Evolutionary conservation across 2,329 filamentous ascomycete genomes (phyloP).

Genomic region (Botryotinia globosa): DNA sequence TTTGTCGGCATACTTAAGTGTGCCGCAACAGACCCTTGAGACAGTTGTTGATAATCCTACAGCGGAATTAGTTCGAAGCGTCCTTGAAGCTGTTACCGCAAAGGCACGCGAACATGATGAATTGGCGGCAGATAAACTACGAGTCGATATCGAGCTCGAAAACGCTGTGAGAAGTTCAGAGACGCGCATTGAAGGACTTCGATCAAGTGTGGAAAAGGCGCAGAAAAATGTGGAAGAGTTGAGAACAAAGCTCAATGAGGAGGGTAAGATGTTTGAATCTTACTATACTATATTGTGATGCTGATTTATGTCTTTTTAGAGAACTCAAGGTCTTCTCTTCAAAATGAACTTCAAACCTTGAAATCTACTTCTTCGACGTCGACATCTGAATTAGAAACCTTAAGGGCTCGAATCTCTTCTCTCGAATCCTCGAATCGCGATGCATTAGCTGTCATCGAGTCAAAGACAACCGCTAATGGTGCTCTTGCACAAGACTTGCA

Average conservation of each 20-base stretch:
- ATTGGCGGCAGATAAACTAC: constrained; percentile 82
- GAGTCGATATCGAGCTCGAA: constrained; percentile 88
- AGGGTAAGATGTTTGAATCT: constrained; percentile 56
- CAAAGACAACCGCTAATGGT: constrained; percentile 84
- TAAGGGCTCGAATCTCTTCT: constrained; percentile 79
- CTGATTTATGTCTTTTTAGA: constrained; percentile 52
- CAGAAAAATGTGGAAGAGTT: constrained; percentile 80
- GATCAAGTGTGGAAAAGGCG: constrained; percentile 76
- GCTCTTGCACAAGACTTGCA: constrained; percentile 82
- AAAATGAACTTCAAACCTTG: constrained; percentile 76
- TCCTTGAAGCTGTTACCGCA: constrained; percentile 70
- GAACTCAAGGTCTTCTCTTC: constrained; percentile 68
- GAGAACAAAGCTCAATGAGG: constrained; percentile 74
- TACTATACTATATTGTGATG: constrained; percentile 11
- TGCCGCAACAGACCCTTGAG: constrained; percentile 63
- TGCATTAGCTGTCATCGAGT: constrained; percentile 82
- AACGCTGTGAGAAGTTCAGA: constrained; percentile 83
- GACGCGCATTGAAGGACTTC: constrained; percentile 76
- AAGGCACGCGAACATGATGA: constrained; percentile 83
- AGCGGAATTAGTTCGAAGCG: constrained; percentile 68
- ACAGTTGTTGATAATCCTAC: constrained; percentile 67
- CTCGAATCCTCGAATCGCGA: constrained; percentile 92
- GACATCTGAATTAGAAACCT: constrained; percentile 68
- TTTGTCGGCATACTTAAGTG: constrained; percentile 67
- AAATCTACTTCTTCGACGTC: constrained; percentile 74